phyloP scores from a whole-genome alignment of 2,329 filamentous ascomycete species.

The Setomelanomma holmii region DNA sequence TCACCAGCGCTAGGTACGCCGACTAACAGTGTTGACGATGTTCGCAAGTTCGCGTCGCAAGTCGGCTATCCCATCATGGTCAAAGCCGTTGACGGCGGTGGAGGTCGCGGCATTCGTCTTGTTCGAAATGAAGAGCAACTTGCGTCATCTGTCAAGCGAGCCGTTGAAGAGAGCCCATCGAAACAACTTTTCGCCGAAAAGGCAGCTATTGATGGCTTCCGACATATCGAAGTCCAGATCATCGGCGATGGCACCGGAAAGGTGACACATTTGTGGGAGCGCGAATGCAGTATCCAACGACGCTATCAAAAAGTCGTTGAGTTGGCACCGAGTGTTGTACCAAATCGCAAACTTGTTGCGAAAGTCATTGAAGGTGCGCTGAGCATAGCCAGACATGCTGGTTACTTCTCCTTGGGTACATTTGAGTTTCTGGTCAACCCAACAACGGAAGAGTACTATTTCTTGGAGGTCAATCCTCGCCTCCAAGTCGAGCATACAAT shows the following conservation, averaged over 20 bases:
- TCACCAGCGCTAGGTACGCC: slow-evolving; percentile 57
- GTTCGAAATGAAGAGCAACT: slow-evolving; percentile 56
- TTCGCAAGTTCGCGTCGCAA: slow-evolving; percentile 64
- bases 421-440: slow-evolving; percentile 69
- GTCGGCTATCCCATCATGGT: slow-evolving; percentile 65
- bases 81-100: slow-evolving; percentile 70
- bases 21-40: slow-evolving; percentile 52
- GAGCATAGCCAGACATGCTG: slow-evolving; percentile 57
- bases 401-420: slow-evolving; percentile 67
- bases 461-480: slow-evolving; percentile 67
- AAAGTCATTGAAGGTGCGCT: slow-evolving; percentile 62
- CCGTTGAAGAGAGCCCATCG: slow-evolving; percentile 65
- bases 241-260: slow-evolving; percentile 62
- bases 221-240: slow-evolving; percentile 68
- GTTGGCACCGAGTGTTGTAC: slow-evolving; percentile 61
- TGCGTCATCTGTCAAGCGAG: slow-evolving; percentile 56
- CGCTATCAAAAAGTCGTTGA: slow-evolving; percentile 69
- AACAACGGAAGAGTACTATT: slow-evolving; percentile 59
- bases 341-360: slow-evolving; percentile 55
- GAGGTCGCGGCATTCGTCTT: slow-evolving; percentile 66
- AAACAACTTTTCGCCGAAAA: slow-evolving; percentile 66
- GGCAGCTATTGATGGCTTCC: slow-evolving; percentile 67
- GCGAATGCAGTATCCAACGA: slow-evolving; percentile 67
- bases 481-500: slow-evolving; percentile 69
- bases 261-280: slow-evolving; percentile 65